These are phyloP conservation scores for Sarocladium oryzae DNA, from an alignment of 2,329 filamentous ascomycete species.

Conservation along the genomic window DNA sequence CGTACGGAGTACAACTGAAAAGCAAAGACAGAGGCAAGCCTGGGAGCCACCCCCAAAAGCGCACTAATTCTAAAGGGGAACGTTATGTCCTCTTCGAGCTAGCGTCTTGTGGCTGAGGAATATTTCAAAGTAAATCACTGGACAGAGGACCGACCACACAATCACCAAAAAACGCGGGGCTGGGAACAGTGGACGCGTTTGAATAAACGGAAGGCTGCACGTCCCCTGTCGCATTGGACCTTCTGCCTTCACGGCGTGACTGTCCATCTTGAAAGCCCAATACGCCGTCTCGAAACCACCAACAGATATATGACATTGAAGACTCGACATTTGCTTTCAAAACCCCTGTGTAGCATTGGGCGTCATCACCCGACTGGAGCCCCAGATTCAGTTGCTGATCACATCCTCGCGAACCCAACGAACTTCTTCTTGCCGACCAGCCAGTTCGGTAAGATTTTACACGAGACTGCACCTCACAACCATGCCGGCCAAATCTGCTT, in stretches of 20 bases:
- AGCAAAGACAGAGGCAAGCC: neutral
- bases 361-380: too few species aligned
- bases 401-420: too few species aligned
- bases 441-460: too few species aligned
- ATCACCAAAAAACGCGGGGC: conserved; percentile 6
- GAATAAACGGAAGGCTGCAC: neutral
- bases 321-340: neutral
- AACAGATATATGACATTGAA: neutral
- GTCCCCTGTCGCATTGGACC: neutral
- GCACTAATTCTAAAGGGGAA: too few species aligned
- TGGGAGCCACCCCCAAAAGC: too few species aligned
- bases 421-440: too few species aligned
- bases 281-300: too few species aligned
- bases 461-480: neutral
- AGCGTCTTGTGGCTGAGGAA: neutral
- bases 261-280: neutral
- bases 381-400: too few species aligned
- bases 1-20: neutral
- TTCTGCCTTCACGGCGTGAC: too few species aligned
- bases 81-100: too few species aligned
- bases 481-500: conserved; percentile 8
- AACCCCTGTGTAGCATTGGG: too few species aligned
- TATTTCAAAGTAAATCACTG: too few species aligned
- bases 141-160: neutral
- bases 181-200: conserved; percentile 6